Evolutionary conservation across 768 basidiomycete genomes (phyloP).

Genomic region (Exidia glandulosa): DNA sequence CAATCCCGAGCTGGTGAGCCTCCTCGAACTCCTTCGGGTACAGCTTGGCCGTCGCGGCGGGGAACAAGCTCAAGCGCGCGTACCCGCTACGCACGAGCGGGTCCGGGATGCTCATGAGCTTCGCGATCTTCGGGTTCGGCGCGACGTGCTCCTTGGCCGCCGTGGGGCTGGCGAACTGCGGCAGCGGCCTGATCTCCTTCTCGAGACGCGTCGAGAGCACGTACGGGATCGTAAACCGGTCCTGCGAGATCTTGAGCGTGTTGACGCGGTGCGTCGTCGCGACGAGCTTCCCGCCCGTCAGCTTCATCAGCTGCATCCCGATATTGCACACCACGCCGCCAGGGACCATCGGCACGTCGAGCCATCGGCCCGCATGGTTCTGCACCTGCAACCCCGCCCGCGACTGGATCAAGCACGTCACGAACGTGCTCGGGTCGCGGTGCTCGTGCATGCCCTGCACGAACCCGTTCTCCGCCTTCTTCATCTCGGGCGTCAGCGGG

Average conservation of each 20-base stretch:
- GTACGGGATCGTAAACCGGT: constrained; percentile 21
- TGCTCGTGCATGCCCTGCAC: constrained; percentile 23
- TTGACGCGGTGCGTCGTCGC: constrained; percentile 22
- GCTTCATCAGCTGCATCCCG: constrained; percentile 21
- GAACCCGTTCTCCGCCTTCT: constrained; percentile 15
- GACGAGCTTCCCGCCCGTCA: constrained; percentile 19
- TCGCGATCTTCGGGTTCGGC: constrained; percentile 16
- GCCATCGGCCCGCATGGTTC: constrained; percentile 19
- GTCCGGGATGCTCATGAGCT: constrained; percentile 15
- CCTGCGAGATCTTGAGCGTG: constrained; percentile 19
- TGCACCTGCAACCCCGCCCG: constrained; percentile 19
- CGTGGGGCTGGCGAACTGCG: constrained; percentile 14
- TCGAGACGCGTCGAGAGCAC: constrained; percentile 20
- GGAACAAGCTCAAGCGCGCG: constrained; percentile 18
- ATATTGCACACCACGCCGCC: constrained; percentile 24
- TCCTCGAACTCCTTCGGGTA: constrained; percentile 10
- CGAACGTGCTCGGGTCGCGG: constrained; percentile 21
- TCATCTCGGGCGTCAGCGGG: constrained; percentile 14
- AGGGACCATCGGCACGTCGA: constrained; percentile 19
- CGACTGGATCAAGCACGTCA: constrained; percentile 21
- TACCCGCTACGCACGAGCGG: constrained; percentile 18
- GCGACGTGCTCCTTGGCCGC: constrained; percentile 16
- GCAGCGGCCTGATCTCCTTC: constrained; percentile 15
- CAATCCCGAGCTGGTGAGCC: not conserved
- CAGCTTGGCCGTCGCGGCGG: constrained; percentile 14